These are phyloP conservation scores for Kalmusia sp. DNA, from an alignment of 2,329 filamentous ascomycete genomes.

Conservation along the genomic window DNA sequence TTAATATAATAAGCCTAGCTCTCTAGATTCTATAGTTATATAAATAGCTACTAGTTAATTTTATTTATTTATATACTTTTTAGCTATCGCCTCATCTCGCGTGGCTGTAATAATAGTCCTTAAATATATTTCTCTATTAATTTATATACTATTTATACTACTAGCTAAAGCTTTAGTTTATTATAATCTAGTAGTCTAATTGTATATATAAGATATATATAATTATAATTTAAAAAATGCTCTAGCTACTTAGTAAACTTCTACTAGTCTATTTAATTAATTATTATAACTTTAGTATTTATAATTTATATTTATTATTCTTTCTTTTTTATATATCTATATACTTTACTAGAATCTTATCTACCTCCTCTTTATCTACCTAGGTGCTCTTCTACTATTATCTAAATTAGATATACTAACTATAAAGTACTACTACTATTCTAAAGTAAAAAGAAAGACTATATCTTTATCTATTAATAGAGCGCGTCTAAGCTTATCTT, in stretches of 20 bases:
- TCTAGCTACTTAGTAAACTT: slow-evolving; percentile 1
- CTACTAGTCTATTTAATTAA: not conserved
- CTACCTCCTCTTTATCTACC: no score
- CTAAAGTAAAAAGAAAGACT: not conserved
- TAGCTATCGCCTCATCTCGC: no score
- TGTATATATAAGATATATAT: not conserved
- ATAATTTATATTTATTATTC: not conserved
- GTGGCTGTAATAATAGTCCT: no score
- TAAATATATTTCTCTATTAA: no score
- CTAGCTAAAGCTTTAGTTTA: no score
- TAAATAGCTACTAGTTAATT: no score
- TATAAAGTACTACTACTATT: not conserved
- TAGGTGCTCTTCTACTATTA: no score
- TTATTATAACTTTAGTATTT: slow-evolving; percentile 3
- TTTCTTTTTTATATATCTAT: not conserved
- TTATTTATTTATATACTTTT: no score
- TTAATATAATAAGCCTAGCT: slow-evolving; percentile 20
- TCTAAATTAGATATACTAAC: not conserved
- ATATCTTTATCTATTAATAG: not conserved
- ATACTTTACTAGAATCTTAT: no score
- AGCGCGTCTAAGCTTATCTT: not conserved
- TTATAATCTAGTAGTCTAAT: not conserved
- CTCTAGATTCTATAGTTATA: slow-evolving; percentile 22
- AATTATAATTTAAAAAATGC: slow-evolving; percentile 4
- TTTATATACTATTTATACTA: no score